Evolutionary conservation across 2,329 filamentous ascomycete genomes (phyloP).

Genomic region (Talaromyces marneffei): DNA sequence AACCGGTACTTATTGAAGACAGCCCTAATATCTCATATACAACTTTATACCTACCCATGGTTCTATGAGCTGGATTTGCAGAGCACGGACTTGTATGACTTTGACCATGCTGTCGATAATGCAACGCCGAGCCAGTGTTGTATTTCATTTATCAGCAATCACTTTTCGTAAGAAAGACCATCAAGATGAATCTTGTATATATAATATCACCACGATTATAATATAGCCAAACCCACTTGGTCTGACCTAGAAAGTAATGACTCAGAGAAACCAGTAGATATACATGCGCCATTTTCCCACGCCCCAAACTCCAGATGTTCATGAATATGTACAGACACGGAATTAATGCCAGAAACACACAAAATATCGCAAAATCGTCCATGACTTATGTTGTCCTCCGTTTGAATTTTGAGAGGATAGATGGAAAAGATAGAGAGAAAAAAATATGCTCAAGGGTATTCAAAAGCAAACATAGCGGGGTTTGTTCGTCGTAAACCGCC

Average conservation of each 20-base stretch:
- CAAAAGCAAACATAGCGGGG: slow-evolving; percentile 1
- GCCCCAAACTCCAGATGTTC: background rate
- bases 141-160: too few relatives aligned
- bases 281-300: slow-evolving; percentile 3
- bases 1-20: too few relatives aligned
- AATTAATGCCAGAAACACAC: background rate
- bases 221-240: background rate
- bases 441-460: slow-evolving; percentile 7
- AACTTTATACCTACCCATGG: too few relatives aligned
- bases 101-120: too few relatives aligned
- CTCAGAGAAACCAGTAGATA: background rate
- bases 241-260: background rate
- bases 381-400: background rate
- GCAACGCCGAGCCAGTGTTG: too few relatives aligned
- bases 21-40: too few relatives aligned
- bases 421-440: background rate
- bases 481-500: background rate
- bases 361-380: background rate
- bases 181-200: background rate
- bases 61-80: too few relatives aligned
- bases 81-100: too few relatives aligned
- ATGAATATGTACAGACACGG: slow-evolving; percentile 7
- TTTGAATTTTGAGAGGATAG: background rate
- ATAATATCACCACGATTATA: background rate
- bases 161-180: background rate